These are phyloP conservation scores for Phytophthora cactorum DNA, from an alignment of 352 stramenopile genomes.

Conservation along the genomic window DNA sequence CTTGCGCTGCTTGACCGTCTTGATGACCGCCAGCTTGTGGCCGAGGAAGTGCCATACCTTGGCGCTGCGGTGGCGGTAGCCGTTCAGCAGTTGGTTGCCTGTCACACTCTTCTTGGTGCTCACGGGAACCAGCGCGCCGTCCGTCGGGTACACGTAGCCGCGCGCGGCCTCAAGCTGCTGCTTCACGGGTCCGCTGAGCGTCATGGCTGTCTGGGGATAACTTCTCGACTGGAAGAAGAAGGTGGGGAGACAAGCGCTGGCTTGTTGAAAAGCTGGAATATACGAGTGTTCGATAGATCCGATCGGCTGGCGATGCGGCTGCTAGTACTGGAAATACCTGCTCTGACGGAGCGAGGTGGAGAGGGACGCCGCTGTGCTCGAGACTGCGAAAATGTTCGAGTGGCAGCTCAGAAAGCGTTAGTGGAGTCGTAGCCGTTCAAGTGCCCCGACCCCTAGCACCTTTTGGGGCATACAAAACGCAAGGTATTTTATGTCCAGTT, in stretches of 20 bases:
- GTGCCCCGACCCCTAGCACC: slow-evolving; percentile 2
- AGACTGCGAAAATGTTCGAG: slow-evolving; percentile 31
- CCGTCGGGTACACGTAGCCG: slow-evolving; percentile 48
- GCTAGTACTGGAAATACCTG: slow-evolving; percentile 30
- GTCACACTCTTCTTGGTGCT: slow-evolving; percentile 47
- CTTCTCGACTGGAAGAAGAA: slow-evolving; percentile 21
- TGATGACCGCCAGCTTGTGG: slow-evolving; percentile 77
- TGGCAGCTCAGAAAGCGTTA: slow-evolving; percentile 22
- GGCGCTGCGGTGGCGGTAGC: slow-evolving; percentile 38
- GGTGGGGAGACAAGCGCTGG: slow-evolving; percentile 24
- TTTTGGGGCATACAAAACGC: slow-evolving; percentile 15
- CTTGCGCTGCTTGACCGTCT: slow-evolving; percentile 69
- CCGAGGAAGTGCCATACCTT: slow-evolving; percentile 81
- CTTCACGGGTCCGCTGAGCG: slow-evolving; percentile 52
- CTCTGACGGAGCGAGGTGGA: slow-evolving; percentile 27
- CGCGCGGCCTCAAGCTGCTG: slow-evolving; percentile 52
- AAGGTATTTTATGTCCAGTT: slow-evolving; percentile 14
- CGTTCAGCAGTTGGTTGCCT: slow-evolving; percentile 31
- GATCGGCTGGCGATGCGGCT: slow-evolving; percentile 18
- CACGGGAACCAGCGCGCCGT: slow-evolving; percentile 57
- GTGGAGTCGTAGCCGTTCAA: slow-evolving; percentile 15
- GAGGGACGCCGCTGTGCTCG: neutral
- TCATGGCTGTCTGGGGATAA: slow-evolving; percentile 41
- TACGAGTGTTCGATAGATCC: slow-evolving; percentile 31
- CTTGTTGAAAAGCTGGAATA: slow-evolving; percentile 30